phyloP scores from a whole-genome alignment of 805 yeast species.

The Sungouiozyma intestinalis region DNA sequence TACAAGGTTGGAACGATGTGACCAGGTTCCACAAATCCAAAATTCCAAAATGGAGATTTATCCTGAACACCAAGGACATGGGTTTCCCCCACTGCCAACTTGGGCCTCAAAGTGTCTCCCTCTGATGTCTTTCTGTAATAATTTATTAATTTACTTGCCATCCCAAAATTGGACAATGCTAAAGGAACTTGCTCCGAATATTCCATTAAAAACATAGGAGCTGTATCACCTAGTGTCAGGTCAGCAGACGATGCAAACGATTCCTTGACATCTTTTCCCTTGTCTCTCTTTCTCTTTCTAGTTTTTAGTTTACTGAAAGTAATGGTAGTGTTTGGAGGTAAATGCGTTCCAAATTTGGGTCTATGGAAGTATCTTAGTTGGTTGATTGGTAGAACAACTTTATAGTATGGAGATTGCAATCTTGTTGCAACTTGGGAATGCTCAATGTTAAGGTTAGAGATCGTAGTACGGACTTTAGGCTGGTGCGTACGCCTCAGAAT shows the following conservation, averaged over 20 bases:
- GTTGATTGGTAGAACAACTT: conserved; percentile 56
- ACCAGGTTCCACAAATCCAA: conserved; percentile 93
- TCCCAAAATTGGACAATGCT: conserved; percentile 79
- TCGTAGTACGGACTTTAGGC: conserved; percentile 82
- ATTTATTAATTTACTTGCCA: conserved; percentile 89
- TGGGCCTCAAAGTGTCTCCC: conserved; percentile 80
- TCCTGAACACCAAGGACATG: conserved; percentile 94
- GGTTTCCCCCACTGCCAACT: conserved; percentile 84
- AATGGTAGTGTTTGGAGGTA: conserved; percentile 69
- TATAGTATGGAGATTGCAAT: conserved; percentile 84
- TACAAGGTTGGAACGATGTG: conserved; percentile 88
- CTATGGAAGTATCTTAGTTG: conserved; percentile 75
- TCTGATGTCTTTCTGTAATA: conserved; percentile 78
- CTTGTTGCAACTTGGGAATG: conserved; percentile 83
- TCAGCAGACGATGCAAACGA: conserved; percentile 63
- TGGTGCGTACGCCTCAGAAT: conserved; percentile 76
- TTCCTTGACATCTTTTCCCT: conserved; percentile 70
- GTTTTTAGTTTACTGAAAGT: conserved; percentile 63
- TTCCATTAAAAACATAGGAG: conserved; percentile 68
- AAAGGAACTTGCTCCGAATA: conserved; percentile 85
- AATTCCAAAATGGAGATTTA: conserved; percentile 96
- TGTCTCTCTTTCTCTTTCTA: conserved; percentile 82
- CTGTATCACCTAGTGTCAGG: conserved; percentile 75
- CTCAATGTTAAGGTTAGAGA: conserved; percentile 83
- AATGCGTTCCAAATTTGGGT: conserved; percentile 46